Percentiles rank a stretch among this genome's conserved stretches.
Evolutionary conservation across 2,329 filamentous ascomycete species (phyloP).

Genomic region (Didymella sp.): DNA sequence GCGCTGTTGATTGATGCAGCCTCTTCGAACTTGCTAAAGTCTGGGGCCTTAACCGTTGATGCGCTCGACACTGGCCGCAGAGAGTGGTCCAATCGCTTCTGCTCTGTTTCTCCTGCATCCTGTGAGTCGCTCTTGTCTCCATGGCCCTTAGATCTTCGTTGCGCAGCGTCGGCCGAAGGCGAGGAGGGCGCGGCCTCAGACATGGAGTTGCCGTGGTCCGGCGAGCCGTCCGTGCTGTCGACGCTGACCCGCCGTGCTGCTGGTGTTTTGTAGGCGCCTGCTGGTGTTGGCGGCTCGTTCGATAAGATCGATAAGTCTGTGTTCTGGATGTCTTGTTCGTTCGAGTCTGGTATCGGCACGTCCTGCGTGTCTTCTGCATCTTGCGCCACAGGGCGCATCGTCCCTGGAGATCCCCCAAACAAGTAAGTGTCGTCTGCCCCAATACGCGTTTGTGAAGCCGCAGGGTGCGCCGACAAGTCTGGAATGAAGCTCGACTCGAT

Average conservation of each 20-base stretch:
- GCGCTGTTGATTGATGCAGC: constrained; percentile 39
- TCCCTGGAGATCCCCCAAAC: constrained; percentile 50
- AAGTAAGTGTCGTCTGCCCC: constrained; percentile 58
- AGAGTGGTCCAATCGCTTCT: constrained; percentile 31
- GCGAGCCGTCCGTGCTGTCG: constrained; percentile 32
- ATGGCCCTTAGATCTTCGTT: constrained; percentile 26
- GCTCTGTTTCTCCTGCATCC: constrained; percentile 13
- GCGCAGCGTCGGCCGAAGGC: constrained; percentile 53
- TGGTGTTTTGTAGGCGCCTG: constrained; percentile 53
- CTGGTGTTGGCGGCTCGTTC: constrained; percentile 49
- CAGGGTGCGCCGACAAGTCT: constrained; percentile 54
- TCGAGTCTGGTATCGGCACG: constrained; percentile 9
- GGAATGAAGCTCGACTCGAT: constrained; percentile 70
- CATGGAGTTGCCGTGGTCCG: constrained; percentile 37
- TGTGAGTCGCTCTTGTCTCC: constrained; percentile 2
- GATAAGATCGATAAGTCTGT: constrained; percentile 40
- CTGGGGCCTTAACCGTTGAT: constrained; percentile 49
- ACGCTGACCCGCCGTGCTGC: constrained; percentile 39
- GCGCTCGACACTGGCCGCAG: constrained; percentile 49
- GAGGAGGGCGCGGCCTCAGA: constrained; percentile 52
- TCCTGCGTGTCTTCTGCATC: constrained; percentile 12
- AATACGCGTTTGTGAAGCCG: constrained; percentile 29
- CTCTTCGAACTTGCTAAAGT: constrained; percentile 41
- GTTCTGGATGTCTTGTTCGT: constrained; percentile 23
- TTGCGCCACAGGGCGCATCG: constrained; percentile 31